Evolutionary conservation across 73 alveolate species (phyloP).

Genomic region (Tetrahymena malaccensis): DNA sequence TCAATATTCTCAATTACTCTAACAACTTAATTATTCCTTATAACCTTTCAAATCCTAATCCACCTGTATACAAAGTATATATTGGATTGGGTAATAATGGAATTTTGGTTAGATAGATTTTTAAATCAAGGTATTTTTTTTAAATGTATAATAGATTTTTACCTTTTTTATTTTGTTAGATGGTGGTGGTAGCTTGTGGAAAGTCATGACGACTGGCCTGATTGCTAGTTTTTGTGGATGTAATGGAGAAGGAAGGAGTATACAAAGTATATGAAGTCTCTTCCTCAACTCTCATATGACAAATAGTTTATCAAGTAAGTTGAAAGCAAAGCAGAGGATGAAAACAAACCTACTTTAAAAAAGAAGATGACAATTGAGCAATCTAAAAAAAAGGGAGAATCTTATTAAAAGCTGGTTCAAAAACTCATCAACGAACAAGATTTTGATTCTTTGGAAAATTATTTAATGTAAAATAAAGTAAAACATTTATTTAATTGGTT

Average conservation of each 20-base stretch:
- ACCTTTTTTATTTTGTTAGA: neutral
- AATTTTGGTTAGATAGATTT: neutral
- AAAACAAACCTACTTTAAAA: neutral
- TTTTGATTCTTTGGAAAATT: neutral
- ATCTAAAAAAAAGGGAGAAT: neutral
- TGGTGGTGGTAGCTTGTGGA: neutral
- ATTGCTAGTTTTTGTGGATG: neutral
- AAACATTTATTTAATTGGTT: neutral
- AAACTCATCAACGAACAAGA: neutral
- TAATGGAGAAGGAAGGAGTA: neutral
- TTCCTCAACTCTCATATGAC: neutral
- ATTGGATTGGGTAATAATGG: neutral
- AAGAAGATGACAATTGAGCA: neutral
- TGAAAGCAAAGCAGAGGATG: neutral
- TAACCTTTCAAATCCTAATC: neutral
- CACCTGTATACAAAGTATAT: neutral
- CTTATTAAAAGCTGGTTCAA: neutral
- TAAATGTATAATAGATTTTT: neutral
- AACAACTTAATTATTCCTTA: neutral
- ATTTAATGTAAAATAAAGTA: neutral
- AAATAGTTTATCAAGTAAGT: neutral
- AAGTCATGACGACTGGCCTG: neutral
- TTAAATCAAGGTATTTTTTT: neutral
- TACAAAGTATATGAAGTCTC: neutral
- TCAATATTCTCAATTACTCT: neutral